Conservation (phyloP, 192 early-diverging fungal species). For the Chytriomyces sp. region DNA sequence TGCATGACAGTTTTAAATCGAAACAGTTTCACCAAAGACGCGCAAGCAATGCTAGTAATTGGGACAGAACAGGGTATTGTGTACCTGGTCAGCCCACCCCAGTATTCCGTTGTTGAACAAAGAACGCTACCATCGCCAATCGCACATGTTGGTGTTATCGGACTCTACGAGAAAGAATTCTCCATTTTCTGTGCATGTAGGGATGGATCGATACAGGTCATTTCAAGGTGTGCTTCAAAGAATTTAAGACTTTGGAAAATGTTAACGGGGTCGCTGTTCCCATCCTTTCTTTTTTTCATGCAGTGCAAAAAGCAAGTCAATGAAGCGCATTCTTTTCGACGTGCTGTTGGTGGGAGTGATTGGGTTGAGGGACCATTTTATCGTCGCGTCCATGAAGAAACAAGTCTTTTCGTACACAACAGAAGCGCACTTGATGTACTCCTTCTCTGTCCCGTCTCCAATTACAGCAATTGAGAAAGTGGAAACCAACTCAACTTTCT, state of each 20-base stretch:
- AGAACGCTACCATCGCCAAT: slow-evolving; percentile 2
- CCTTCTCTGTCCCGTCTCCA: not conserved
- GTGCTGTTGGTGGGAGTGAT: not conserved
- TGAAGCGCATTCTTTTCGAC: slow-evolving; percentile 8
- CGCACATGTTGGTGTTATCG: not conserved
- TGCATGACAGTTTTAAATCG: slow-evolving; percentile 27
- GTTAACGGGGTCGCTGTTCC: not conserved
- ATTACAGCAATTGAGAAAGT: slow-evolving; percentile 10
- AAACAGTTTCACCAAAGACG: not conserved
- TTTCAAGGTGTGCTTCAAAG: not conserved
- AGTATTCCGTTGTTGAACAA: slow-evolving; percentile 30
- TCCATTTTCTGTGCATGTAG: not conserved
- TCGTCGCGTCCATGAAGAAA: slow-evolving; percentile 21
- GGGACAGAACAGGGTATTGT: slow-evolving; percentile 25
- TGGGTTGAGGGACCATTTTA: not conserved
- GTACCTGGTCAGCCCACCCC: slow-evolving; percentile 35
- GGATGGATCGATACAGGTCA: not conserved
- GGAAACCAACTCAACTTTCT: not conserved
- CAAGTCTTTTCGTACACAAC: slow-evolving; percentile 8
- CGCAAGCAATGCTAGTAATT: slow-evolving; percentile 19
- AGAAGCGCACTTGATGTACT: slow-evolving; percentile 7
- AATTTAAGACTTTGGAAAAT: too few species aligned
- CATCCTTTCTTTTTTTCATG: not conserved
- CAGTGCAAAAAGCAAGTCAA: not conserved
- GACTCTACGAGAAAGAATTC: slow-evolving; percentile 26